Conservation (phyloP, 2,329 filamentous ascomycete species). For the Microdochium bolleyi region DNA sequence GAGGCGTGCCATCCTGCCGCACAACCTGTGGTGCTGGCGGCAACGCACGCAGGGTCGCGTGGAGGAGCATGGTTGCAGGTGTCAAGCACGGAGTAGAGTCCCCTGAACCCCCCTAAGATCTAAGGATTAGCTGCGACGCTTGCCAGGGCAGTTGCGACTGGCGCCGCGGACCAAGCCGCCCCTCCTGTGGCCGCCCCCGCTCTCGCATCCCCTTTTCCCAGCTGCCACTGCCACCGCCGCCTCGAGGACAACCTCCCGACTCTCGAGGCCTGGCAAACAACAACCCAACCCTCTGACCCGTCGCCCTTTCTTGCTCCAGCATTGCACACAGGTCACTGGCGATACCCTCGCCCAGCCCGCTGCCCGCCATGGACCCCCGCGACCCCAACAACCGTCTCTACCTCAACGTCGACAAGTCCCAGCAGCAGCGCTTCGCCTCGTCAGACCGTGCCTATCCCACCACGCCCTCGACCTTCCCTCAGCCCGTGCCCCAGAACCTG, state of each 20-base stretch:
- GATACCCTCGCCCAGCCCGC: not conserved
- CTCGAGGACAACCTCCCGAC: not conserved
- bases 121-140: not conserved
- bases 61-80: too few relatives aligned
- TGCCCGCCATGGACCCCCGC: slow-evolving; percentile 39
- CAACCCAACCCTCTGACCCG: not conserved
- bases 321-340: not conserved
- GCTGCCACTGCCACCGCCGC: not conserved
- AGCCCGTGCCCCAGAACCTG: slow-evolving; percentile 60
- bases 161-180: not conserved
- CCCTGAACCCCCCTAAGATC: not conserved
- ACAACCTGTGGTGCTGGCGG: too few relatives aligned
- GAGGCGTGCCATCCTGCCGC: too few relatives aligned
- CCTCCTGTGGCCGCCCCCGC: not conserved
- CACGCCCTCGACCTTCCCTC: slow-evolving; percentile 92
- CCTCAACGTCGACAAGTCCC: slow-evolving; percentile 60
- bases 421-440: slow-evolving; percentile 51
- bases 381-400: slow-evolving; percentile 51
- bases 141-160: not conserved
- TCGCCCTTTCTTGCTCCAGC: not conserved
- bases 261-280: not conserved
- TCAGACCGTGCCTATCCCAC: slow-evolving; percentile 70
- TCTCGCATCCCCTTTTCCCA: not conserved
- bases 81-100: too few relatives aligned
- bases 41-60: too few relatives aligned